Evolutionary conservation across 495 filamentous ascomycete genomes (phyloP), one percentile per base, ranked within the genome.

Genomic region (Penicillium longicatenatum): DNA sequence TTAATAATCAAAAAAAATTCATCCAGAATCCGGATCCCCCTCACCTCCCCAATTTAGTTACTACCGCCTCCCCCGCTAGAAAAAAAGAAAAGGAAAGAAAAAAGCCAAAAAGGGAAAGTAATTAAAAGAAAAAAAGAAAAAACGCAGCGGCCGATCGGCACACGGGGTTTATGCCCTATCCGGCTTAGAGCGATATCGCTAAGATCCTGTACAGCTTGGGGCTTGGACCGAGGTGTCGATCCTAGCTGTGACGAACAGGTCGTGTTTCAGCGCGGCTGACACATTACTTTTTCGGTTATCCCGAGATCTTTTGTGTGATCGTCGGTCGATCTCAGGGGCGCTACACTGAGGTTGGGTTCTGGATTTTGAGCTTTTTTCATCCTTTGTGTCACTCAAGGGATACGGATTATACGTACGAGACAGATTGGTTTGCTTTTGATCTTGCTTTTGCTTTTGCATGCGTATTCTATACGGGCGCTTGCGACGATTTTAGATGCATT

Each of bases 181-280:
- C 43, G 50, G 49, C 24, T 6, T 58, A 53, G 49, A 16, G 19
- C 5, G 14, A 21, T 24, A n/a, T 47, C 50, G 56, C 50, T 24
- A 41, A 58, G 41, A 58, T 48, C 35, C 50, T n/a, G n/a, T n/a
- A n/a, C n/a, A 29, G 20, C 43, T 30, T 24, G 10, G 37, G 37
- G 37, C 37, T 39, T 39, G 43, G 43, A 55, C 30, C 22, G 50
- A 48, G 52, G 61, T 26, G 59, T 63, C 60, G 51, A 50, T 50
- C 37, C 43, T 59, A 31, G 52, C n/a, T 53, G 61, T 57, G 61
- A 69, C 66, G 64, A 69, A 68, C 66, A 57, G 65, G 54, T 62
- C 50, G 61, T 66, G 65, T 68, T 66, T 66, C 66, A 62, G 41
- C 59, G 26, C 31, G 24, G 54, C 57, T 60, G 60, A 60, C 58